A percentile compares a stretch with the other conserved stretches of the same genome.
phyloP scores from a whole-genome alignment of 768 basidiomycete species.

The Rhodotorula taiwanensis region DNA sequence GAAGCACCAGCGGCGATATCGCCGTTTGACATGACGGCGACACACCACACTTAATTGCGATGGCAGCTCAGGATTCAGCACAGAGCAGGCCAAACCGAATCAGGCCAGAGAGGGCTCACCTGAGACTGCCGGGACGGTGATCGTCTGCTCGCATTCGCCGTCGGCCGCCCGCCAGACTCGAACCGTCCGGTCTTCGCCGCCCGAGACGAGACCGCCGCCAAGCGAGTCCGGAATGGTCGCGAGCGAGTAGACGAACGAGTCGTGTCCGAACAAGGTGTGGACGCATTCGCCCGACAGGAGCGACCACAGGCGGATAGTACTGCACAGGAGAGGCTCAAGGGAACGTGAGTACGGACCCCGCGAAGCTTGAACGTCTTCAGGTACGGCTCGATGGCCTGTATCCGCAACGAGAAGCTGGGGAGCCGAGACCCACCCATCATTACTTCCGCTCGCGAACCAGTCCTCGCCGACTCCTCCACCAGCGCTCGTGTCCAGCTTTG shows the following conservation, averaged over 20 bases:
- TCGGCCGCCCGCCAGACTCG: conserved; percentile 77
- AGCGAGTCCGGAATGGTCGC: conserved; percentile 60
- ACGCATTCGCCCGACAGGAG: conserved; percentile 56
- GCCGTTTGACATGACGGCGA: conserved; percentile 75
- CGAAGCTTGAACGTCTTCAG: too few species aligned
- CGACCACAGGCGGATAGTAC: conserved; percentile 89
- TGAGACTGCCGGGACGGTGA: conserved; percentile 89
- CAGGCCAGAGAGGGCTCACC: too few species aligned
- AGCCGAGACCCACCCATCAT: conserved; percentile 74
- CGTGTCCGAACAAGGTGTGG: conserved; percentile 82
- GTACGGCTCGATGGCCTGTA: too few species aligned
- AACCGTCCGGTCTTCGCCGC: conserved; percentile 87
- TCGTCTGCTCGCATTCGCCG: conserved; percentile 78
- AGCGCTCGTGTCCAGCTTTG: conserved; percentile 63
- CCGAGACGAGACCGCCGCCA: conserved; percentile 70
- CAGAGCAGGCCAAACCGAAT: too few species aligned
- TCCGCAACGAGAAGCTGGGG: too few species aligned
- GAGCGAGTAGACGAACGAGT: conserved; percentile 90
- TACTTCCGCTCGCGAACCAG: conserved; percentile 90
- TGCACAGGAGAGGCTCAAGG: conserved; percentile 43
- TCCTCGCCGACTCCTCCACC: conserved; percentile 31
- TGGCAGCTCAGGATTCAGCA: background rate
- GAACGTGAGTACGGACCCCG: background rate
- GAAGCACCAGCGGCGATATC: conserved; percentile 90
- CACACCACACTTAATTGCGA: conserved; percentile 65